Conservation (phyloP, 202 grass and related monocot genomes). For the Tripidium arundinaceum region DNA sequence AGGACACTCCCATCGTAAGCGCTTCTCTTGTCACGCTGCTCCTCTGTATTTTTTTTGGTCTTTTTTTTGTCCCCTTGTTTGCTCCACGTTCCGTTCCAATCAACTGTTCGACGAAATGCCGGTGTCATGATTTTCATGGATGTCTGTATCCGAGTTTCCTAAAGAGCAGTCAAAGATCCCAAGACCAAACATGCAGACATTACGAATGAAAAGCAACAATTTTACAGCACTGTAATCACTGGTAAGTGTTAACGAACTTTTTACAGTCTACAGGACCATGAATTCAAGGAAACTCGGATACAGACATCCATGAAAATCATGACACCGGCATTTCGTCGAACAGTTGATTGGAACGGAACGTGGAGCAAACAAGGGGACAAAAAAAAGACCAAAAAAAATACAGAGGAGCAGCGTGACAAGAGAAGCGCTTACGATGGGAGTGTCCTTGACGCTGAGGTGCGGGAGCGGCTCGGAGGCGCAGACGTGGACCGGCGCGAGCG, state of each 20-base stretch:
- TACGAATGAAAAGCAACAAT: neutral
- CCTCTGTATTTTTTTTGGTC: neutral
- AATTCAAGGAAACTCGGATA: neutral
- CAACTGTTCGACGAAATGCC: conserved; percentile 38
- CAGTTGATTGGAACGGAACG: conserved; percentile 3
- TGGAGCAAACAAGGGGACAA: neutral
- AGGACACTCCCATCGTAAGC: conserved; percentile 77
- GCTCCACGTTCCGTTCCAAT: conserved; percentile 9
- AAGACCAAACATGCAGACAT: neutral
- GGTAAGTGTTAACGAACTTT: neutral
- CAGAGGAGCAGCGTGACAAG: neutral
- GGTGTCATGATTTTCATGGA: neutral
- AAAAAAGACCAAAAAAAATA: neutral
- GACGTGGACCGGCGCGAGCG: conserved; percentile 77
- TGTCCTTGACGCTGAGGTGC: conserved; percentile 78
- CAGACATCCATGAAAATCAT: neutral
- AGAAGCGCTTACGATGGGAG: conserved; percentile 55
- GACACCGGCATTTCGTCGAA: conserved; percentile 30
- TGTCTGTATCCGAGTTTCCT: neutral
- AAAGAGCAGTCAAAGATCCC: conserved; percentile 18
- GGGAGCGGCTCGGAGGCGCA: conserved; percentile 61
- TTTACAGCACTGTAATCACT: too few relatives aligned
- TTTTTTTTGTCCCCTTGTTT: neutral
- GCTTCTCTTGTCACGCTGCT: neutral
- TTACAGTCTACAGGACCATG: conserved; percentile 30